Evolutionary conservation across 495 filamentous ascomycete species (phyloP).

Genomic region (Pyrenopolyporus hunteri): DNA sequence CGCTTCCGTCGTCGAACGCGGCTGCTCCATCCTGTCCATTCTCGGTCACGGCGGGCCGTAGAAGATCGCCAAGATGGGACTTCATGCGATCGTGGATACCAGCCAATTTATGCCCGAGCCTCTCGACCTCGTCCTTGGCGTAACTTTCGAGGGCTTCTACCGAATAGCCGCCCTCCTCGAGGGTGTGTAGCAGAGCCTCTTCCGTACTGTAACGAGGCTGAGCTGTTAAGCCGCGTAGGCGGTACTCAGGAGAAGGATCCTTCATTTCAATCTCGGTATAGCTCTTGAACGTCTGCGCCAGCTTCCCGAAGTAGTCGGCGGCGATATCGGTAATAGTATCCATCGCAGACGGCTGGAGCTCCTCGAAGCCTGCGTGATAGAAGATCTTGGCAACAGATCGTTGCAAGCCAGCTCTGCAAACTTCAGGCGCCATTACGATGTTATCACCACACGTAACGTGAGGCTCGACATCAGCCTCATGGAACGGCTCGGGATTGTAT

Average conservation of each 20-base stretch:
- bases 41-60: constrained; percentile 86
- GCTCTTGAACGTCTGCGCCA: constrained; percentile 75
- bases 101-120: constrained; percentile 80
- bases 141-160: constrained; percentile 84
- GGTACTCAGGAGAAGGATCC: constrained; percentile 48
- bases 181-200: constrained; percentile 84
- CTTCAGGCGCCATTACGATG: constrained; percentile 79
- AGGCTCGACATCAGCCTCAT: constrained; percentile 81
- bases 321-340: constrained; percentile 91
- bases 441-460: constrained; percentile 88
- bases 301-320: constrained; percentile 84
- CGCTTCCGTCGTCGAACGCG: constrained; percentile 93
- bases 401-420: constrained; percentile 82
- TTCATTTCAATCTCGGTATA: constrained; percentile 82
- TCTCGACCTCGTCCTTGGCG: constrained; percentile 90
- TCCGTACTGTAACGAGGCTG: constrained; percentile 76
- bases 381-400: constrained; percentile 92
- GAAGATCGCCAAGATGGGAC: constrained; percentile 82
- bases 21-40: constrained; percentile 82
- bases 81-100: constrained; percentile 93
- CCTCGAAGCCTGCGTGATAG: constrained; percentile 96
- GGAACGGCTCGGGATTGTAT: constrained; percentile 90
- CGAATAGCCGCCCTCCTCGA: constrained; percentile 81
- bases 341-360: constrained; percentile 92
- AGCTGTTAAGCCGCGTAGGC: constrained; percentile 26